Evolutionary conservation across 495 filamentous ascomycete genomes (phyloP).

Genomic region (Clavariopsis aquatica): DNA sequence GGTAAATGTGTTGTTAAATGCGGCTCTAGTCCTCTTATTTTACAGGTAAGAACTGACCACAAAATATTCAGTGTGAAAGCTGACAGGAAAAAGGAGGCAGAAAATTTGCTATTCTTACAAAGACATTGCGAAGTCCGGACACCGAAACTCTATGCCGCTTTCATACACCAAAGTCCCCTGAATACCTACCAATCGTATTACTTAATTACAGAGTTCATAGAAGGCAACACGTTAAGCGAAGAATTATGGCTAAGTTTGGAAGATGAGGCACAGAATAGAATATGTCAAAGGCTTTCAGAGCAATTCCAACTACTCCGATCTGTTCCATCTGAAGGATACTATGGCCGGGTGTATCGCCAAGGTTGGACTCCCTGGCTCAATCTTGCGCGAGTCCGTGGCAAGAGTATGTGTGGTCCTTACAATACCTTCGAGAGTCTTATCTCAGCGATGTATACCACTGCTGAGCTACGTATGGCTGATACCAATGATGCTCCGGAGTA

Average conservation of each 20-base stretch:
- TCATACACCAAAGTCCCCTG: neutral
- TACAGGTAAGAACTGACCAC: neutral
- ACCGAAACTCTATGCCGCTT: slow-evolving; percentile 2
- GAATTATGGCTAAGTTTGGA: neutral
- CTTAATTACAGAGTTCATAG: slow-evolving; percentile 1
- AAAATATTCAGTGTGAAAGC: neutral
- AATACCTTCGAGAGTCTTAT: neutral
- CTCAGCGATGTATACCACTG: neutral
- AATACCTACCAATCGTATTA: neutral
- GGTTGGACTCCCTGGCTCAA: neutral
- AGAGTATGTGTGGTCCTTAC: neutral
- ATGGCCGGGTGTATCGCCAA: slow-evolving; percentile 1
- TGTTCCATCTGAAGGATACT: slow-evolving; percentile 4
- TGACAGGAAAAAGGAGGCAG: neutral
- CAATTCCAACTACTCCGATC: slow-evolving; percentile 1
- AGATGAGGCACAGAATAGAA: neutral
- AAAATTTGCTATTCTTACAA: slow-evolving; percentile 2
- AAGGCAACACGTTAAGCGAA: neutral
- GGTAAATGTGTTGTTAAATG: neutral
- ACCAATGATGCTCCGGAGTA: neutral
- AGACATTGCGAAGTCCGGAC: slow-evolving; percentile 2
- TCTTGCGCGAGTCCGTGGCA: neutral
- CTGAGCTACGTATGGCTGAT: neutral
- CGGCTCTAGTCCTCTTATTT: neutral
- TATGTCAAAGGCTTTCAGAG: neutral